phyloP scores from a whole-genome alignment of 192 early-diverging fungal species.

The Backusella circina region DNA sequence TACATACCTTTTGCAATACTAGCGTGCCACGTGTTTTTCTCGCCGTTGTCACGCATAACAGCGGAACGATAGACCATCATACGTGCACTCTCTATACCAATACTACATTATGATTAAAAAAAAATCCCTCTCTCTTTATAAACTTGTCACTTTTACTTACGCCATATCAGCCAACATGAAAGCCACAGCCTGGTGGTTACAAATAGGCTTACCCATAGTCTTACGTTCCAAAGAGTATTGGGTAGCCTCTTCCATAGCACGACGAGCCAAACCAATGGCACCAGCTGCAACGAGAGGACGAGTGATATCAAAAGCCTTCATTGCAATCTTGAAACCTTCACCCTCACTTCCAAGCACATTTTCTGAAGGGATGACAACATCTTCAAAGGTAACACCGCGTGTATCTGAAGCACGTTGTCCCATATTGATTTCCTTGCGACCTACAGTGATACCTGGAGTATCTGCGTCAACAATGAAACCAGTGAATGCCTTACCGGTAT shows the following conservation, averaged over 20 bases:
- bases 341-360: slow-evolving; percentile 71
- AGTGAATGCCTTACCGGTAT: slow-evolving; percentile 85
- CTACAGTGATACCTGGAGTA: slow-evolving; percentile 84
- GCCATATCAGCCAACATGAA: slow-evolving; percentile 98
- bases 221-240: slow-evolving; percentile 89
- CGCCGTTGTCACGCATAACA: slow-evolving; percentile 82
- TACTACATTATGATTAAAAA: slow-evolving; percentile 30
- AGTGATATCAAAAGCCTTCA: slow-evolving; percentile 95
- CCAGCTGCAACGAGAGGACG: slow-evolving; percentile 86
- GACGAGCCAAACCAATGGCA: slow-evolving; percentile 87
- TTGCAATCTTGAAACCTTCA: slow-evolving; percentile 95
- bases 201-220: slow-evolving; percentile 92
- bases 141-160: background rate
- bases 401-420: slow-evolving; percentile 94
- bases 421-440: slow-evolving; percentile 97
- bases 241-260: slow-evolving; percentile 90
- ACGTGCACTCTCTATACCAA: slow-evolving; percentile 85
- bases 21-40: slow-evolving; percentile 90
- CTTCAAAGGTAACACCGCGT: slow-evolving; percentile 83
- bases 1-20: slow-evolving; percentile 83
- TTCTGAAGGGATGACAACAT: slow-evolving; percentile 79
- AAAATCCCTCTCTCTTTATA: background rate
- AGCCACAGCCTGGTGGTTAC: slow-evolving; percentile 86
- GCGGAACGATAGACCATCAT: slow-evolving; percentile 79
- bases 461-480: slow-evolving; percentile 94